Base-by-base conservation (phyloP, 148 eudicot genomes). In the Drosera capensis region DNA sequence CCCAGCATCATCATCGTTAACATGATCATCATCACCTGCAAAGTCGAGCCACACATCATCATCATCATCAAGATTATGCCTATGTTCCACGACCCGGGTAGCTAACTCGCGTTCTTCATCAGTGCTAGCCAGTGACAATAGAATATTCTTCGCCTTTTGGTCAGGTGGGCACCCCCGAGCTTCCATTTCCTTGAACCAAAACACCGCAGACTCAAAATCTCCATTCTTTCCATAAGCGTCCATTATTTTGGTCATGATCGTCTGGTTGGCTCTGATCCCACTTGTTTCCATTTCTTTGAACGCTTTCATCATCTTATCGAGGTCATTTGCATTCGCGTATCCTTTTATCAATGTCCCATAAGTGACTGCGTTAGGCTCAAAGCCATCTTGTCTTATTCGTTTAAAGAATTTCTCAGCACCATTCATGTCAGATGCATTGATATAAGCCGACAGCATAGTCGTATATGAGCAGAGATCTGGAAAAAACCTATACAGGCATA, bases 151-250 rank as follows among this genome's bases (percentile, higher is more conserved):
- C 5, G 97, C 97, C 66, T 88, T 88, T 65, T 80, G 74, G 71
- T 88, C 97, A 14, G 97, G 93, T 52, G 66, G 60, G 51, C 78
- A 72, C 21, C 82, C 79, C 45, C 63, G 59, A 59, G 72, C 52
- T 47, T 68, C 77, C 97, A 88, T 88, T 64, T 88, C 95, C 59
- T 75, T 80, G 73, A 56, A 88, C 97, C 97, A 88, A 62, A 67
- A 50, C 25, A 80, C 74, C 7, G 95, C 94, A 47, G 75, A 73
- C 39, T 56, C 82, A 52, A 88, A 88, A 67, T 77, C 95, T 25
- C 26, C 63, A 49, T 65, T 84, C 75, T 64, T 88, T 25, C 97
- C 97, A 56, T 80, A 57, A 22, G 95, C 93, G 34, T 88, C 97
- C 97, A 88, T 88, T 54, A 88, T 73, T 0, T 92, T 84, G 12